Base-by-base conservation (phyloP, 2,329 filamentous ascomycete species). In the Biscogniauxia sp. region DNA sequence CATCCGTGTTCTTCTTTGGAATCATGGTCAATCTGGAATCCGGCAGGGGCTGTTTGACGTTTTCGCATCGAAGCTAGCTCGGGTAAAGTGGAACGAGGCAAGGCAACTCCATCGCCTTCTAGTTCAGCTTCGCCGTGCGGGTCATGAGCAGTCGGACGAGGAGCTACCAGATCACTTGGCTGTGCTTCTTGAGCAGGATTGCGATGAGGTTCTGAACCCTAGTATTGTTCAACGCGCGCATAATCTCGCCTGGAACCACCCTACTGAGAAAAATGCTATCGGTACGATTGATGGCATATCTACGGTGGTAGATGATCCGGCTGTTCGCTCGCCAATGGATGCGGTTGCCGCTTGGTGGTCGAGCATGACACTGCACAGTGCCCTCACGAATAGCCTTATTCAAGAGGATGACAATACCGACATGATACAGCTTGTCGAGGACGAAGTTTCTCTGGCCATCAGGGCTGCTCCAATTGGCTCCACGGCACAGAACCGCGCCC, bases 261-360 rank as follows among this genome's bases (percentile, higher is more conserved):
- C 88, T 4, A 94, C 90, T 0, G 86, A 87, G 1, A 81, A 91
- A 69, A 86, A 88, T 28, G 83, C 87, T 0, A 78, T 82, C 51
- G 79, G 83, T 2, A 79, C 82, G 20, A 89, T 91, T 64, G 86
- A 89, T 56, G 87, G 90, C 54, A 90, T 96, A 82, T 90, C 96
- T 71, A 83, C 85, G 5, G 92, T 97, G 0, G 90, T 95, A 2
- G 90, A 95, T 61, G 94, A 97, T 70, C 86, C 87, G 56, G 89
- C 92, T 2, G 91, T 97, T 62, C 87, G 90, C 56, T 95, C 92
- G 19, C 92, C 93, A 0, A 84, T 97, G 66, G 94, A 97, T 74
- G 93, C 92, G 13, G 86, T 97, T 56, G 92, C 93, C 6, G 92
- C 93, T 1, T 97, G 93, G 93, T 95, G 88, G 80, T 96, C 93